These are phyloP conservation scores for Neurospora africana DNA, from an alignment of 495 filamentous ascomycete genomes.

Conservation along the genomic window DNA sequence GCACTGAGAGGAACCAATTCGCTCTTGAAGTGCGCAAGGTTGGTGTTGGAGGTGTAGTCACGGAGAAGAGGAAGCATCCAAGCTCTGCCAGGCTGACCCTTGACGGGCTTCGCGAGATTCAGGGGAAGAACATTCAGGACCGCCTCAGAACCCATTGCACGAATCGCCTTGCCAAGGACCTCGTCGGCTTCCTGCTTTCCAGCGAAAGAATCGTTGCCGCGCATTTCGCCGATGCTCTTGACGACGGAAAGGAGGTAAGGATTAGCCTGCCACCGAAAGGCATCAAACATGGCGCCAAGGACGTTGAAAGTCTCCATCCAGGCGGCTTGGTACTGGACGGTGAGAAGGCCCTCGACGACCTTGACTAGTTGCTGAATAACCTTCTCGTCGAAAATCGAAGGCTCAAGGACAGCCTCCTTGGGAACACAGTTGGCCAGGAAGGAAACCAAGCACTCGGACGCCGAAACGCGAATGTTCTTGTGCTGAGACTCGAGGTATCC, in stretches of 20 bases:
- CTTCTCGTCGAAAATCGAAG: constrained; percentile 82
- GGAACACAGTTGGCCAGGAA: constrained; percentile 85
- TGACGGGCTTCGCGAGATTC: constrained; percentile 66
- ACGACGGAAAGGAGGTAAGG: constrained; percentile 66
- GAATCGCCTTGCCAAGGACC: constrained; percentile 75
- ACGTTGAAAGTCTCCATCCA: constrained; percentile 96
- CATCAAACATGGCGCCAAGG: constrained; percentile 74
- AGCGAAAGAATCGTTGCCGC: constrained; percentile 77
- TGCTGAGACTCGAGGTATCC: constrained; percentile 75
- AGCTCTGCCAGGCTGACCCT: constrained; percentile 71
- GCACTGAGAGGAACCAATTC: constrained; percentile 86
- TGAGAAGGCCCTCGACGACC: constrained; percentile 59
- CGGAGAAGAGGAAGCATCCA: constrained; percentile 90
- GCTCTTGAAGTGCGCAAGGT: constrained; percentile 70
- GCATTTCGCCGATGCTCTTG: constrained; percentile 72
- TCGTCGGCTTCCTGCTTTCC: constrained; percentile 92
- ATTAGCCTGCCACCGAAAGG: constrained; percentile 70
- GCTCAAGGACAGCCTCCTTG: constrained; percentile 64
- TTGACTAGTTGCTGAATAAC: constrained; percentile 64
- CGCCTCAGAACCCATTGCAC: constrained; percentile 75
- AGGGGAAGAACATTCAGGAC: constrained; percentile 74
- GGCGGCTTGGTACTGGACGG: constrained; percentile 81
- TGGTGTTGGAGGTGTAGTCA: constrained; percentile 74
- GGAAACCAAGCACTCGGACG: constrained; percentile 88
- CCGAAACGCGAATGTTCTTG: constrained; percentile 83